These are phyloP conservation scores for Candida morakotiae DNA, from an alignment of 805 yeast species.

Conservation along the genomic window DNA sequence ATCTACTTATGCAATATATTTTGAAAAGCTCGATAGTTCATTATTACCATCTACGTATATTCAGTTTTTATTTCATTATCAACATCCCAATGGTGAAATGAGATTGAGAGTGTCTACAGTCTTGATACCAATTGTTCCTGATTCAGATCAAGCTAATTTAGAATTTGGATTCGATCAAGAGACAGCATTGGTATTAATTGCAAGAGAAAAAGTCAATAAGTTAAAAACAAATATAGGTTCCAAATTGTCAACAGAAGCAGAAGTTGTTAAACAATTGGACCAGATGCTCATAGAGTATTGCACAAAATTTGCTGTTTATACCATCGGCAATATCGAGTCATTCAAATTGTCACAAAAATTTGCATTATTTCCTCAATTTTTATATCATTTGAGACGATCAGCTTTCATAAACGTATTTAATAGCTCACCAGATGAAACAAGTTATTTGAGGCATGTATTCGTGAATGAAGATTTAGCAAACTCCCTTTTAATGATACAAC, in stretches of 20 bases:
- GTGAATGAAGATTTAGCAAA: conserved; percentile 58
- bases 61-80: conserved; percentile 59
- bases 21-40: conserved; percentile 44
- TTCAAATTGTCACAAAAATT: conserved; percentile 47
- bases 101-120: conserved; percentile 61
- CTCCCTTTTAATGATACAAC: conserved; percentile 66
- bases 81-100: conserved; percentile 54
- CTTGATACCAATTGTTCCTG: conserved; percentile 39
- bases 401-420: conserved; percentile 63
- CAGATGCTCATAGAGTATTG: conserved; percentile 31
- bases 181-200: conserved; percentile 59
- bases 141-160: conserved; percentile 36
- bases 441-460: conserved; percentile 58
- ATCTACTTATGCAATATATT: conserved; percentile 55
- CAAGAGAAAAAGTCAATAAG: conserved; percentile 49
- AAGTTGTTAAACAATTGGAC: conserved; percentile 42
- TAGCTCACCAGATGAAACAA: conserved; percentile 70
- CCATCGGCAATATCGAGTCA: conserved; percentile 42
- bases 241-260: conserved; percentile 11
- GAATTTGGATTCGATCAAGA: conserved; percentile 61
- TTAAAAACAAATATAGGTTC: conserved; percentile 20
- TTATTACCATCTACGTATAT: conserved; percentile 29
- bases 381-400: conserved; percentile 64
- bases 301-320: conserved; percentile 37
- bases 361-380: conserved; percentile 60